Percentiles rank a stretch among this genome's conserved stretches.
Conservation (phyloP, 2,329 filamentous ascomycete genomes). For the Clarireedia paspali region DNA sequence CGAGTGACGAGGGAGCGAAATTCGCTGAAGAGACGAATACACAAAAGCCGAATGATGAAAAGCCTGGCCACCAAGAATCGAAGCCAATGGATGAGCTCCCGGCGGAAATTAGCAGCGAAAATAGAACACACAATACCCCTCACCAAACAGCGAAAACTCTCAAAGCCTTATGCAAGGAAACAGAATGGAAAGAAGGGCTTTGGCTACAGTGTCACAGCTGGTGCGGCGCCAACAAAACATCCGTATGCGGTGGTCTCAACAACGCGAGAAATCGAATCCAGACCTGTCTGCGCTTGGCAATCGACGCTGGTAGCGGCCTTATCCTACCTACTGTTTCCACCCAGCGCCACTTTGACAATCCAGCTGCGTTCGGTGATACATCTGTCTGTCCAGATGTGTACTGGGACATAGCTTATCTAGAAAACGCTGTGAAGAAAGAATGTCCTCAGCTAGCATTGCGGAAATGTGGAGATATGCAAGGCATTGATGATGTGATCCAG, state of each 20-base stretch:
- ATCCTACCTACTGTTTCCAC: slow-evolving; percentile 16
- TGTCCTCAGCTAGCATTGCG: slow-evolving; percentile 17
- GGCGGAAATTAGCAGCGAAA: neutral
- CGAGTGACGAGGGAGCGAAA: neutral
- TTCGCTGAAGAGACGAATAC: too few species aligned
- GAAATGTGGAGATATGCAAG: slow-evolving; percentile 14
- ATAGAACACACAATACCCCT: neutral
- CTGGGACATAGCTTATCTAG: slow-evolving; percentile 13
- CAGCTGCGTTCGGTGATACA: neutral
- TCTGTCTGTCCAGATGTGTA: slow-evolving; percentile 13
- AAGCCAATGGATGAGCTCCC: neutral
- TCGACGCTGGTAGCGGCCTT: slow-evolving; percentile 18
- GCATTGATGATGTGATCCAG: slow-evolving; percentile 10
- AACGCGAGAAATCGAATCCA: slow-evolving; percentile 21
- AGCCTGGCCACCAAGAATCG: too few species aligned
- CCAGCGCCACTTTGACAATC: slow-evolving; percentile 9
- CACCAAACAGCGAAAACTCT: neutral
- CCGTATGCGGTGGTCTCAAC: slow-evolving; percentile 18
- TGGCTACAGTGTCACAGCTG: slow-evolving; percentile 22
- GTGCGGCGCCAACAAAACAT: slow-evolving; percentile 10
- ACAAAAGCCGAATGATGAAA: too few species aligned
- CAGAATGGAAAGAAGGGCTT: slow-evolving; percentile 16
- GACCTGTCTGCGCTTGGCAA: slow-evolving; percentile 20
- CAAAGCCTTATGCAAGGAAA: slow-evolving; percentile 10
- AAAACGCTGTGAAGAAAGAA: neutral